Conservation (phyloP, 1,139 yeast genomes). For the Hyphopichia wangnamkhiaoensis region DNA sequence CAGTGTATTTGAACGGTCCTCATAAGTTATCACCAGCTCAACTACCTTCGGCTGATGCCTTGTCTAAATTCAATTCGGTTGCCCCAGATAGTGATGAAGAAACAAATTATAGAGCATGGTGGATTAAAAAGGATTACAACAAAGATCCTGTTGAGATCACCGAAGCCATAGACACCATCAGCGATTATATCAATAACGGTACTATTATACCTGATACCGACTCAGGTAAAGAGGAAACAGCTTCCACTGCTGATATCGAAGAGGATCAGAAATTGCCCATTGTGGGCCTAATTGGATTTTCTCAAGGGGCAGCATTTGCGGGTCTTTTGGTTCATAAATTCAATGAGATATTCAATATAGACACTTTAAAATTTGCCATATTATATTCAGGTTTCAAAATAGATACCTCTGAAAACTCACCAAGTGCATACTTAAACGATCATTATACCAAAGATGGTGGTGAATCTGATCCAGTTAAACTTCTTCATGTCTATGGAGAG, state of each 20-base stretch:
- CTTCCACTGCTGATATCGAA: conserved; percentile 15
- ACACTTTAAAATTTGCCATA: conserved; percentile 64
- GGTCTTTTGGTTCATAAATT: conserved; percentile 39
- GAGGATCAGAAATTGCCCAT: conserved; percentile 32
- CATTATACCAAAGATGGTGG: conserved; percentile 33
- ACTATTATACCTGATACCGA: conserved; percentile 34
- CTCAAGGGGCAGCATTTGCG: conserved; percentile 55
- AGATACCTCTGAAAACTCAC: conserved; percentile 43
- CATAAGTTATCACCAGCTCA: conserved; percentile 62
- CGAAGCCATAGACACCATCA: conserved; percentile 30
- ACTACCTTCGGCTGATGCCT: conserved; percentile 55
- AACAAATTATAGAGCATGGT: conserved; percentile 37
- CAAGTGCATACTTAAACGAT: conserved; percentile 23
- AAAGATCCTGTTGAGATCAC: conserved; percentile 27
- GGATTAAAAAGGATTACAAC: conserved; percentile 28
- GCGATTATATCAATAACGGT: conserved; percentile 31
- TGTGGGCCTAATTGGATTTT: conserved; percentile 45
- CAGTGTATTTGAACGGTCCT: conserved; percentile 81
- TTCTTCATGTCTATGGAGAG: conserved; percentile 81
- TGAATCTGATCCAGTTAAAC: conserved; percentile 26
- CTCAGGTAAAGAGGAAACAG: conserved; percentile 15
- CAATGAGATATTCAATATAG: conserved; percentile 25
- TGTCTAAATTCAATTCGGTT: conserved; percentile 40
- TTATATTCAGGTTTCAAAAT: conserved; percentile 78
- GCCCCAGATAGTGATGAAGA: conserved; percentile 23